Conservation (phyloP, 2,329 filamentous ascomycete species). For the Phyllosticta citribraziliensis region DNA sequence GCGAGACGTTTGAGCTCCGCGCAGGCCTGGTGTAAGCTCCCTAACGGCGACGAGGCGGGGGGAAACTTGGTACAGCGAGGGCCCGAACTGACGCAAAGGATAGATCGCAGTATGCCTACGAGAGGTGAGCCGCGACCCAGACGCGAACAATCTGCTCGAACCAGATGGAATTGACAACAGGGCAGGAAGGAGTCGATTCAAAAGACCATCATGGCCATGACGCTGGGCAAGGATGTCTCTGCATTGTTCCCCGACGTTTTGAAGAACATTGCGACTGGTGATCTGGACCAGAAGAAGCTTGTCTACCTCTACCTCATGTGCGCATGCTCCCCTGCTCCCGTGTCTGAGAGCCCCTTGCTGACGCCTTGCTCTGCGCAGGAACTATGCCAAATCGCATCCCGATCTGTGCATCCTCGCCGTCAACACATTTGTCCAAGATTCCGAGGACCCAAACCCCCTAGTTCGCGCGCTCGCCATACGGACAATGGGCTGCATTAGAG, state of each 20-base stretch:
- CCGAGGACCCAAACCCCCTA: constrained; percentile 94
- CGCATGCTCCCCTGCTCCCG: constrained; percentile 20
- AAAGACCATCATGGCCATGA: constrained; percentile 99
- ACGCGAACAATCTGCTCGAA: constrained; percentile 3
- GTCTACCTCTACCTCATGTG: constrained; percentile 97
- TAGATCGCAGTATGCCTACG: constrained; percentile 96
- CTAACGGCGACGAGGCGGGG: neutral
- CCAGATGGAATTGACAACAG: constrained; percentile 19
- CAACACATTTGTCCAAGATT: constrained; percentile 98
- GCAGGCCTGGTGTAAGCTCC: constrained; percentile 64
- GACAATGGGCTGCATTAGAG: constrained; percentile 96
- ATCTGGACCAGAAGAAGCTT: constrained; percentile 98
- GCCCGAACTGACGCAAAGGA: constrained; percentile 24
- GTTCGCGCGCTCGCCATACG: constrained; percentile 90
- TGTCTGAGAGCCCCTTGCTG: constrained; percentile 10
- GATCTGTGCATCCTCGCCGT: constrained; percentile 97
- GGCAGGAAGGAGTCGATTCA: constrained; percentile 90
- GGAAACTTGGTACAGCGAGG: neutral
- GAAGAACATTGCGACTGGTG: constrained; percentile 93
- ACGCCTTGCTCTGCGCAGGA: constrained; percentile 47
- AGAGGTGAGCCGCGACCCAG: constrained; percentile 47
- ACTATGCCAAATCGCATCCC: constrained; percentile 98
- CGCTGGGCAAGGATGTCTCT: constrained; percentile 94
- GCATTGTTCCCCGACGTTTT: constrained; percentile 93
- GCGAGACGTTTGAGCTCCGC: constrained; percentile 95